Percentiles rank a stretch among this genome's conserved stretches.
These are phyloP conservation scores for Neltuma alba DNA, from an alignment of 306 rosid genomes.

Conservation along the genomic window DNA sequence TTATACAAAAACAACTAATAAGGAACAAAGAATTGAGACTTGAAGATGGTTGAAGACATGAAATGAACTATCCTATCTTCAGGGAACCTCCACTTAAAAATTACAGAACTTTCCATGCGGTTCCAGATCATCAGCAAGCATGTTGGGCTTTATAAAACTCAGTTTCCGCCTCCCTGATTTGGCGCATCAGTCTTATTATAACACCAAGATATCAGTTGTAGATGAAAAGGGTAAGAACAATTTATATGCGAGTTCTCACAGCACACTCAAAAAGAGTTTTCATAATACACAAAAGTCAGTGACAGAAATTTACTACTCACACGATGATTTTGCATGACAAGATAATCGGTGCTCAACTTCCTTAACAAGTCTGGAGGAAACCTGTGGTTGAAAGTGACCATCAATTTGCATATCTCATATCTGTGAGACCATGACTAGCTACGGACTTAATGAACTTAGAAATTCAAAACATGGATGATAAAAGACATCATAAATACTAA, in stretches of 20 bases:
- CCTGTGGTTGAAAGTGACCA: conserved; percentile 46
- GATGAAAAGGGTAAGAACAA: neutral
- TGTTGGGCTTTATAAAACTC: no score
- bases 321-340: conserved; percentile 80
- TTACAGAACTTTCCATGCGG: no score
- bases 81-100: neutral
- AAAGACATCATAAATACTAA: neutral
- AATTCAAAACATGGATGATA: neutral
- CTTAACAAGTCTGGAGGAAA: conserved; percentile 78
- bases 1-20: no score
- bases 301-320: conserved; percentile 49
- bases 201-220: neutral
- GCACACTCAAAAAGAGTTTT: neutral
- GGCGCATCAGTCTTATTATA: neutral
- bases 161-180: neutral
- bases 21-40: no score
- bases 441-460: neutral
- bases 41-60: neutral
- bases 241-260: neutral
- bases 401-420: neutral
- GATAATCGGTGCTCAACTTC: conserved; percentile 79
- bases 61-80: neutral
- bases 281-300: neutral
- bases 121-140: no score
- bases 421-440: neutral